Evolutionary conservation across 768 basidiomycete species (phyloP).

Genomic region (Lyophyllum semitale): DNA sequence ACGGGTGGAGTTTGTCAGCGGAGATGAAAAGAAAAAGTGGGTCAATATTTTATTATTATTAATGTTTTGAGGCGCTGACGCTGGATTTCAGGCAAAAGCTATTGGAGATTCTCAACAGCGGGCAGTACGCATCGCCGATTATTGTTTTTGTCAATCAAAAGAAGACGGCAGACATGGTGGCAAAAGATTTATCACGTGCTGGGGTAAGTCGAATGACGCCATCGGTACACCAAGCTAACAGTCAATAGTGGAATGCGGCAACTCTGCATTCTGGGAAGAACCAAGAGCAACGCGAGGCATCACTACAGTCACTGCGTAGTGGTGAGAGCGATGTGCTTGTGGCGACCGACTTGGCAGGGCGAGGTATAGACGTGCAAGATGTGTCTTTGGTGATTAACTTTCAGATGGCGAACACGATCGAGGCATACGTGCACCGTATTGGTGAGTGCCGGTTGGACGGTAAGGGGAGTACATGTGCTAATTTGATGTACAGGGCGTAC

Average conservation of each 20-base stretch:
- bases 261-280: slow-evolving; percentile 97
- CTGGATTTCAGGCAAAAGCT: slow-evolving; percentile 63
- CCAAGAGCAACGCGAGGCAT: slow-evolving; percentile 95
- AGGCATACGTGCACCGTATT: slow-evolving; percentile 97
- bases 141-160: slow-evolving; percentile 99
- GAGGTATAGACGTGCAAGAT: slow-evolving; percentile 98
- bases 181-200: slow-evolving; percentile 88
- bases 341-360: slow-evolving; percentile 96
- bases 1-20: slow-evolving; percentile 86
- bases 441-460: slow-evolving; percentile 44
- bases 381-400: slow-evolving; percentile 96
- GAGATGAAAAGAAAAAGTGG: slow-evolving; percentile 97
- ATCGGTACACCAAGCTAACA: no score
- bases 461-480: slow-evolving; percentile 1
- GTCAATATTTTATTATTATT: slow-evolving; percentile 26
- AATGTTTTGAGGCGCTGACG: slow-evolving; percentile 10
- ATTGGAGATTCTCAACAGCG: slow-evolving; percentile 91
- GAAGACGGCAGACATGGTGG: slow-evolving; percentile 98
- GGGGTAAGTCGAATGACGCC: slow-evolving; percentile 81
- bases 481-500: slow-evolving; percentile 70
- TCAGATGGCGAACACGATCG: slow-evolving; percentile 96
- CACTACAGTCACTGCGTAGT: slow-evolving; percentile 81
- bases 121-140: slow-evolving; percentile 83
- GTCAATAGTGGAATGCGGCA: slow-evolving; percentile 79
- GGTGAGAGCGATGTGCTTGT: slow-evolving; percentile 90